A percentile compares a stretch with the other conserved stretches of the same genome.
phyloP scores from a whole-genome alignment of 2,329 filamentous ascomycete genomes.

The Paecilomyces sp. region DNA sequence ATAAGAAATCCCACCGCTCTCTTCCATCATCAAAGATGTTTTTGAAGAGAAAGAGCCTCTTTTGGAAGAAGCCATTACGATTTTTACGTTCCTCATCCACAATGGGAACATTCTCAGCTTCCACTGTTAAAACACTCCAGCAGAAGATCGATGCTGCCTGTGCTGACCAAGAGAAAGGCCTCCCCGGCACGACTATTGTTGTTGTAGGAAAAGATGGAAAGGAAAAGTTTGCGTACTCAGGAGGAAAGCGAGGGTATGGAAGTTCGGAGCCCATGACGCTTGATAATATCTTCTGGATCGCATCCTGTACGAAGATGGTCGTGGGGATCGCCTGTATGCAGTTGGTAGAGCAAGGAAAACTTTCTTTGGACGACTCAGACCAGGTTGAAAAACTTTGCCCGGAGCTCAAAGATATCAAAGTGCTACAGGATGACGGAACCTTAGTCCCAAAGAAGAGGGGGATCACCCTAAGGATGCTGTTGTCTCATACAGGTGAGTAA shows the following conservation, averaged over 20 bases:
- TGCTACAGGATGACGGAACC: constrained; percentile 29
- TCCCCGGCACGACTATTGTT: constrained; percentile 42
- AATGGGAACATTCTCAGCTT: not conserved
- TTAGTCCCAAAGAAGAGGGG: constrained; percentile 36
- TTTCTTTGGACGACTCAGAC: constrained; percentile 35
- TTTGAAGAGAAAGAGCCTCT: not conserved
- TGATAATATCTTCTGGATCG: constrained; percentile 55
- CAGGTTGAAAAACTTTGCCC: constrained; percentile 35
- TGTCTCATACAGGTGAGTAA: constrained; percentile 40
- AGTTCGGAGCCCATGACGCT: constrained; percentile 48
- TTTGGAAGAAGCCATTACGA: not conserved
- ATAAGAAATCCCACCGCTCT: not conserved
- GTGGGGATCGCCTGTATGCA: constrained; percentile 42
- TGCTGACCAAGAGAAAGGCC: constrained; percentile 25
- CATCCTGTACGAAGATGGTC: constrained; percentile 45
- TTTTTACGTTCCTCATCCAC: not conserved
- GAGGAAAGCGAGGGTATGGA: constrained; percentile 40
- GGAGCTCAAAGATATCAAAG: constrained; percentile 37
- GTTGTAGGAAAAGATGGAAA: constrained; percentile 43
- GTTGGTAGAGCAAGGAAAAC: constrained; percentile 36
- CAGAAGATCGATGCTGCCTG: constrained; percentile 1
- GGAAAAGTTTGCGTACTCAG: constrained; percentile 42
- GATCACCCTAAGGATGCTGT: constrained; percentile 53
- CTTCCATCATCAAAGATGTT: not conserved
- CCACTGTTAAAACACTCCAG: not conserved